Percentiles rank a stretch among this genome's conserved stretches.
Evolutionary conservation across 495 filamentous ascomycete species (phyloP).

Genomic region (Neurospora sp.): DNA sequence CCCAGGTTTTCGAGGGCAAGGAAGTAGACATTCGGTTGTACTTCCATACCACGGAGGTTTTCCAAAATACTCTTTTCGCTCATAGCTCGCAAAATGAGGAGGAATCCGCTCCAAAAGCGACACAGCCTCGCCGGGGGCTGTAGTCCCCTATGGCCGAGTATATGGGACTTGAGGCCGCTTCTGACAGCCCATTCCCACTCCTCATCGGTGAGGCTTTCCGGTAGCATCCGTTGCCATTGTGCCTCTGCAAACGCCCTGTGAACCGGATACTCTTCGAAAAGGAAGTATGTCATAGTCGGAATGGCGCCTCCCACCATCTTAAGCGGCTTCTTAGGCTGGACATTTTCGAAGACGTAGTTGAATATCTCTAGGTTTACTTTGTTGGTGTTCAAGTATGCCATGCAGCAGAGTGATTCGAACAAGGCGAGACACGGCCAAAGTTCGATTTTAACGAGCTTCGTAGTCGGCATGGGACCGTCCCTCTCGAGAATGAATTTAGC

Average conservation of each 20-base stretch:
- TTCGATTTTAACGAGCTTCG: conserved; percentile 21
- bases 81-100: conserved; percentile 57
- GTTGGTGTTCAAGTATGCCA: conserved; percentile 29
- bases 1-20: conserved; percentile 67
- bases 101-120: conserved; percentile 66
- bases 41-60: conserved; percentile 66
- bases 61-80: conserved; percentile 68
- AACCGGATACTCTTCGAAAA: conserved; percentile 56
- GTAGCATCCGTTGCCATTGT: conserved; percentile 51
- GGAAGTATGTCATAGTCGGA: conserved; percentile 69
- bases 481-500: conserved; percentile 30
- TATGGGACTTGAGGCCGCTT: conserved; percentile 41
- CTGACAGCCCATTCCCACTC: conserved; percentile 81
- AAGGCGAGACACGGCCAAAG: conserved; percentile 35
- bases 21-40: conserved; percentile 57
- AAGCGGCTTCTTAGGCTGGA: conserved; percentile 61
- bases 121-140: conserved; percentile 30
- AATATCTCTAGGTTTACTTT: conserved; percentile 44
- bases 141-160: conserved; percentile 6
- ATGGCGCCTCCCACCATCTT: conserved; percentile 57
- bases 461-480: conserved; percentile 20
- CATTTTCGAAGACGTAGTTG: conserved; percentile 64
- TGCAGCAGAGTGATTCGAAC: conserved; percentile 45
- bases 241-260: conserved; percentile 58
- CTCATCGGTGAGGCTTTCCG: conserved; percentile 42